Percentiles rank a stretch among this genome's conserved stretches.
These are phyloP conservation scores for Pichia ethanolica DNA, from an alignment of 805 yeast genomes.

Conservation along the genomic window DNA sequence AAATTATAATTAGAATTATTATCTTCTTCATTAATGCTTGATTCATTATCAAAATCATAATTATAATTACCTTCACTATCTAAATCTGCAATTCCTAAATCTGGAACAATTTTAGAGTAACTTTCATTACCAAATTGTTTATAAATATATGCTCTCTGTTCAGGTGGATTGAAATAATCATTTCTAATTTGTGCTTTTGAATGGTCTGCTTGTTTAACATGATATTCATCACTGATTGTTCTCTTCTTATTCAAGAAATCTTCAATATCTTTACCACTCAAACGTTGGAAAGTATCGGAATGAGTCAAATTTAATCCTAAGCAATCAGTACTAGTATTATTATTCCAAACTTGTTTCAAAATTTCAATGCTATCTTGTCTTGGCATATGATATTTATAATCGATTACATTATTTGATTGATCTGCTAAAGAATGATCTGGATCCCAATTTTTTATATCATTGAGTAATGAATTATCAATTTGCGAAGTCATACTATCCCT, in stretches of 20 bases:
- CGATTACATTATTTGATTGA: background rate
- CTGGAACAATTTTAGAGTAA: slow-evolving; percentile 20
- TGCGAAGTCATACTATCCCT: background rate
- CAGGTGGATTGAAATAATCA: slow-evolving; percentile 9
- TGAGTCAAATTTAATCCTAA: background rate
- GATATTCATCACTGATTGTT: slow-evolving; percentile 26
- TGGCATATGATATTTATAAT: background rate
- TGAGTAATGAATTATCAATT: slow-evolving; percentile 34
- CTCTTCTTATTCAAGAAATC: slow-evolving; percentile 24
- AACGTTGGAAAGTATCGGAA: slow-evolving; percentile 8
- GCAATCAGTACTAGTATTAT: background rate
- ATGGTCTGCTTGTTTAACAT: slow-evolving; percentile 20
- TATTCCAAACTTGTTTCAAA: slow-evolving; percentile 22
- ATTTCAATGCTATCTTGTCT: slow-evolving; percentile 13
- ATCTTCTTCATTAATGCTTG: background rate
- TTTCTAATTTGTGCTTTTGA: slow-evolving; percentile 15
- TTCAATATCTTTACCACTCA: slow-evolving; percentile 21
- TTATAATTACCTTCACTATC: background rate
- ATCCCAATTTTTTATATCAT: slow-evolving; percentile 34
- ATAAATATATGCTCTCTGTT: slow-evolving; percentile 18
- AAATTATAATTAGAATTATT: background rate
- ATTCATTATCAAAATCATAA: background rate
- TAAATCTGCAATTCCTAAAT: slow-evolving; percentile 21
- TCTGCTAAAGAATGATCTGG: slow-evolving; percentile 8
- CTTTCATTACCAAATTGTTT: slow-evolving; percentile 12